Evolutionary conservation across 805 yeast species (phyloP).

Genomic region (Candida khao-thaluensis): DNA sequence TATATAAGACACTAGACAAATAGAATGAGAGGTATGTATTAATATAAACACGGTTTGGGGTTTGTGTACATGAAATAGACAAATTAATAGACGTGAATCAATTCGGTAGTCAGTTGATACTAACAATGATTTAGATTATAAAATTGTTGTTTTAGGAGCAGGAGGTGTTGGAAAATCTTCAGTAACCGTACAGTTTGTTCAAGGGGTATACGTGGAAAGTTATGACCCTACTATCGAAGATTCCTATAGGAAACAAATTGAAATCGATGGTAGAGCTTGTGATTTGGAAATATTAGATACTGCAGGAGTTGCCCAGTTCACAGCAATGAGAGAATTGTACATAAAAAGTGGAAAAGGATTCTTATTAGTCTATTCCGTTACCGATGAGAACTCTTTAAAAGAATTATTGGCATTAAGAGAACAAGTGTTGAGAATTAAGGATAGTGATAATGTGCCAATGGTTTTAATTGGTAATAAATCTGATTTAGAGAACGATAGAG

Average conservation of each 20-base stretch:
- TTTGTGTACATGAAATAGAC: background rate
- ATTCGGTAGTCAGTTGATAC: constrained; percentile 6
- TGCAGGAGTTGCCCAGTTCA: constrained; percentile 80
- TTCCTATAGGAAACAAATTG: constrained; percentile 85
- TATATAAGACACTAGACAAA: background rate
- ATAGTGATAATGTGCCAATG: constrained; percentile 75
- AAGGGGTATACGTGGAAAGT: constrained; percentile 83
- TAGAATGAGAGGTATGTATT: constrained; percentile 20
- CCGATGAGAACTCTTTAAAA: constrained; percentile 63
- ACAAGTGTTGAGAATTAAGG: constrained; percentile 83
- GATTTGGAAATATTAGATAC: constrained; percentile 71
- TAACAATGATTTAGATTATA: constrained; percentile 57
- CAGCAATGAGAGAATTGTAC: constrained; percentile 90
- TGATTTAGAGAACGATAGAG: constrained; percentile 74
- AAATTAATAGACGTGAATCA: constrained; percentile 19
- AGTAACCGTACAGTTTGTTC: constrained; percentile 87
- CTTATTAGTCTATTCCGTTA: constrained; percentile 56
- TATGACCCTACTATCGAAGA: constrained; percentile 98
- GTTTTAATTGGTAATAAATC: constrained; percentile 90
- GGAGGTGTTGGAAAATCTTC: constrained; percentile 98
- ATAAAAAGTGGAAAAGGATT: constrained; percentile 84
- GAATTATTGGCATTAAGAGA: constrained; percentile 78
- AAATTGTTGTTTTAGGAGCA: constrained; percentile 89
- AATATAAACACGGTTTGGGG: too few relatives aligned
- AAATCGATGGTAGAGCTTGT: constrained; percentile 83